Base-by-base conservation (phyloP, 208 protist species). In the Leptomonas pyrrhocoris region DNA sequence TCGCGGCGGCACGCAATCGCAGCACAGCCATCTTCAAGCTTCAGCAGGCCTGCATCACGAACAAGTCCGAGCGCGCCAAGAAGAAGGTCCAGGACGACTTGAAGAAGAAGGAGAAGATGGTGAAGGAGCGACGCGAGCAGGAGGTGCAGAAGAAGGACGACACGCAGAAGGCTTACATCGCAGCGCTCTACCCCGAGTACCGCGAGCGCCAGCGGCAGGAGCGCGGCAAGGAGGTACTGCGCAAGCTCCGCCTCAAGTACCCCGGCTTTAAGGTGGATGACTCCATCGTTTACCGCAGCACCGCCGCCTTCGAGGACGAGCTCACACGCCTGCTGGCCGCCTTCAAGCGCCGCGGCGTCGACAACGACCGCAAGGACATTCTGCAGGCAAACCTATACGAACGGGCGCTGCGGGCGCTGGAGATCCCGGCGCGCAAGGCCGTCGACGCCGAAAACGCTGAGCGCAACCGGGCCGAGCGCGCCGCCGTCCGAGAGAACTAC, bases 381-480 rank as follows among this genome's bases (percentile, higher is more conserved):
- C 80, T 86, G 0, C 83, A 79, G 48, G 71, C 77, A 31, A 90
- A 96, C 66, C 76, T 93, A 43, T 85, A 88, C 76, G 86, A 96
- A 69, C 83, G 83, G 6, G 88, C 85, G 16, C 77, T 89, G 30
- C 87, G 88, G 36, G 73, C 79, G 40, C 40, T 84, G 21, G 88
- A 96, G 63, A 85, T 93, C 57, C 91, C 91, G 0, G 85, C 83
- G 53, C 84, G 86, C 58, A 84, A 82, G 56, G 80, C 69, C 46
- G 53, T 83, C 60, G 80, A 93, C 45, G 70, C 61, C 15, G 64
- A 53, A 31, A 83, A 93, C 54, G 80, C 74, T 8, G 86, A 90
- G 60, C 55, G 74, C 57, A 77, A 81, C 71, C 76, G 78, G 6
- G 86, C 78, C 5, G 85, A 94, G 68, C 72, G 81, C 25, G 78